A percentile compares a stretch with the other conserved stretches of the same genome.
Conservation (phyloP, 2,329 filamentous ascomycete genomes). For the Aspergillus ruber region DNA sequence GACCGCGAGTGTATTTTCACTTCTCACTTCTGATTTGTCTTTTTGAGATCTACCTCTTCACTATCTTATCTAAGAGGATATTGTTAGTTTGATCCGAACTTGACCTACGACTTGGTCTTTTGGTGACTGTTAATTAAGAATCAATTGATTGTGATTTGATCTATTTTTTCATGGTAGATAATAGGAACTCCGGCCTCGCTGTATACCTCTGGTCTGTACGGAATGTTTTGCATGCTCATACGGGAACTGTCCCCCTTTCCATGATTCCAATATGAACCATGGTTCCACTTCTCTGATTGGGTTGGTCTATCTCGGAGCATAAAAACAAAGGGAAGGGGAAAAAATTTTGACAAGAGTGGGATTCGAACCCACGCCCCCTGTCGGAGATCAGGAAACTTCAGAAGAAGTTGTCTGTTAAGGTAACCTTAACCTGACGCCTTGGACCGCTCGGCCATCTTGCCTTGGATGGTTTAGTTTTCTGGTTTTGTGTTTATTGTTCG, state of each 20-base stretch:
- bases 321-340: background rate
- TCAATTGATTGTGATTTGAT: slow-evolving; percentile 9
- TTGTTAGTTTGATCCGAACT: background rate
- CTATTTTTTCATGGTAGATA: background rate
- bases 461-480: background rate
- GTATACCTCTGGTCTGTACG: no score
- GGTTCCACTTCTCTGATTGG: no score
- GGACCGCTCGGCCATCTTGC: background rate
- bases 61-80: background rate
- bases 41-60: background rate
- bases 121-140: background rate
- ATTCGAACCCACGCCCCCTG: slow-evolving; percentile 1
- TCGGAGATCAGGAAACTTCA: background rate
- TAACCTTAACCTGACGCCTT: background rate
- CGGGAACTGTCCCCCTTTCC: no score
- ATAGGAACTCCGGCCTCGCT: no score
- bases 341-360: background rate
- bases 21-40: background rate
- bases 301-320: no score
- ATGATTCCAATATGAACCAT: no score
- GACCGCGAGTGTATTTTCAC: background rate
- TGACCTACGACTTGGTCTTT: background rate
- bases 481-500: no score
- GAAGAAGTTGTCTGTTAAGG: background rate
- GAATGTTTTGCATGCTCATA: no score